Conservation (phyloP, 495 filamentous ascomycete species). For the Lichina pygmaea region DNA sequence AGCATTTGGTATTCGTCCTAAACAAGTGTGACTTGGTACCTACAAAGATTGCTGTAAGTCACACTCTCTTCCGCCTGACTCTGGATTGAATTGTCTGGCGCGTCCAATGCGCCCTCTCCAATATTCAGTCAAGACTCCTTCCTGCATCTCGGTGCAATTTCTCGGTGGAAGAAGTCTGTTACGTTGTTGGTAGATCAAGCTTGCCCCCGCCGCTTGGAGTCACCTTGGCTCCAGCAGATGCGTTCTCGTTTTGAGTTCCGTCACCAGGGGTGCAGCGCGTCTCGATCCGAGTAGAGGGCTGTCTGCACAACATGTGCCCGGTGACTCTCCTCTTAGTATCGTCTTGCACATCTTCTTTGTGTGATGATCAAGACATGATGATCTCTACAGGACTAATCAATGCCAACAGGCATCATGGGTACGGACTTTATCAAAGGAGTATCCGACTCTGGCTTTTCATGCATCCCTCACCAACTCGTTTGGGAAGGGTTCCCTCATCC, state of each 20-base stretch:
- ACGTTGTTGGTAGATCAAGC: slow-evolving; percentile 87
- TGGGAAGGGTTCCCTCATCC: slow-evolving; percentile 53
- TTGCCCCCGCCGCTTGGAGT: slow-evolving; percentile 39
- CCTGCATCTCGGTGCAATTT: slow-evolving; percentile 19
- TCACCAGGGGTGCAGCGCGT: slow-evolving; percentile 27
- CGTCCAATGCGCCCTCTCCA: slow-evolving; percentile 11
- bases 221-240: slow-evolving; percentile 36
- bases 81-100: slow-evolving; percentile 2
- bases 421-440: slow-evolving; percentile 49
- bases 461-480: slow-evolving; percentile 81
- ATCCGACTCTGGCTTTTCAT: slow-evolving; percentile 83
- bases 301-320: slow-evolving; percentile 18
- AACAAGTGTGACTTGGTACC: slow-evolving; percentile 97
- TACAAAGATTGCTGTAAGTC: slow-evolving; percentile 76
- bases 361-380: slow-evolving; percentile 1
- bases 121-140: slow-evolving; percentile 92
- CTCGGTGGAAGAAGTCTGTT: slow-evolving; percentile 74
- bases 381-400: slow-evolving; percentile 14
- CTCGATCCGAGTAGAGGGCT: slow-evolving; percentile 76
- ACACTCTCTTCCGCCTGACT: slow-evolving; percentile 3
- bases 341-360: slow-evolving; percentile 57
- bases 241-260: slow-evolving; percentile 58
- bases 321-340: slow-evolving; percentile 92
- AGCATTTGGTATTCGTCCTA: slow-evolving; percentile 73
- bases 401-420: slow-evolving; percentile 58